Percentiles rank a stretch among this genome's conserved stretches.
Evolutionary conservation across 2,329 filamentous ascomycete genomes (phyloP).

Genomic region (Beauveria asiatica): DNA sequence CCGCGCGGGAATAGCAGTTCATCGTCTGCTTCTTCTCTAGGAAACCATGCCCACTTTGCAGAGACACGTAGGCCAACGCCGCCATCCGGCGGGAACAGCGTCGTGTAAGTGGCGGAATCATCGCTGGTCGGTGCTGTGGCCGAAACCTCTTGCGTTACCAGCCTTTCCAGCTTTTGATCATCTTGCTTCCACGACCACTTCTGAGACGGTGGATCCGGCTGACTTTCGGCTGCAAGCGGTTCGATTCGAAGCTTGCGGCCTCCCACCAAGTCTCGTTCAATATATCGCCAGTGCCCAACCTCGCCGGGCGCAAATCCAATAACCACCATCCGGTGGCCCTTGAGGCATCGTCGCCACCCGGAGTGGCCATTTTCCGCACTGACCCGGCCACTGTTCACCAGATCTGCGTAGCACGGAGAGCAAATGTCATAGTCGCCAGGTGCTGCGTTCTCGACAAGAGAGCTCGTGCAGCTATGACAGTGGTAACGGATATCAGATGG

Average conservation of each 20-base stretch:
- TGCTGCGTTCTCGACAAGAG: constrained; percentile 35
- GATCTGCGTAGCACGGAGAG: constrained; percentile 62
- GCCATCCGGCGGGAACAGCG: constrained; percentile 63
- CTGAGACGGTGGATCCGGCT: constrained; percentile 29
- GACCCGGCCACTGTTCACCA: constrained; percentile 57
- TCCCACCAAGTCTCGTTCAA: constrained; percentile 68
- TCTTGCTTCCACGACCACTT: constrained; percentile 45
- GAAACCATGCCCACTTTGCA: constrained; percentile 74
- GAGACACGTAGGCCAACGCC: constrained; percentile 56
- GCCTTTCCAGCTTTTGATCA: constrained; percentile 31
- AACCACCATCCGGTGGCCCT: constrained; percentile 76
- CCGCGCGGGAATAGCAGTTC: constrained; percentile 79
- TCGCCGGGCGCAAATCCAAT: constrained; percentile 64
- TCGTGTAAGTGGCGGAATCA: constrained; percentile 19
- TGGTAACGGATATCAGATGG: constrained; percentile 66
- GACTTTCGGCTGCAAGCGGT: constrained; percentile 30
- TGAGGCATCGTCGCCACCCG: constrained; percentile 77
- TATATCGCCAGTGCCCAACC: constrained; percentile 57
- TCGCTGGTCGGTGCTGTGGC: constrained; percentile 30
- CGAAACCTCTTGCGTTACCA: constrained; percentile 44
- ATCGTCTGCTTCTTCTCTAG: constrained; percentile 53
- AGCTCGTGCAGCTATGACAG: constrained; percentile 63
- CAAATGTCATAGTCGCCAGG: constrained; percentile 85
- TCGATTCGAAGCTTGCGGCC: constrained; percentile 61
- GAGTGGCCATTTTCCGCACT: constrained; percentile 64